phyloP scores from a whole-genome alignment of 306 rosid genomes.

The Sicyos baderoa region DNA sequence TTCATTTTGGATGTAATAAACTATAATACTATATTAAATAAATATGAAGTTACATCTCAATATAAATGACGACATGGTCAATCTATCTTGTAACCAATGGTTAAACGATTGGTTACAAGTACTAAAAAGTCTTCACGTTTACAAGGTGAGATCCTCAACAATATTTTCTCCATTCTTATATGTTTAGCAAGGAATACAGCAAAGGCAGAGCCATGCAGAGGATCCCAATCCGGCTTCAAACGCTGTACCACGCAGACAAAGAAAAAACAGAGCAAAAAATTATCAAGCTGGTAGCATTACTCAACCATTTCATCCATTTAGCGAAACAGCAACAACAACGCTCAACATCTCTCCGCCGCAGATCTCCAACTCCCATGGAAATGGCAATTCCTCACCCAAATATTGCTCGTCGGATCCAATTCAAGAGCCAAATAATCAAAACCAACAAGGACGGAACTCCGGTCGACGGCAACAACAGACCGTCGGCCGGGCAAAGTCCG shows the following conservation, averaged over 20 bases:
- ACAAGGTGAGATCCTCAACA: not conserved
- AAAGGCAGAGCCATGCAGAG: conserved; percentile 32
- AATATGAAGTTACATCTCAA: too few relatives aligned
- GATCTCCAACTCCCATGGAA: conserved; percentile 56
- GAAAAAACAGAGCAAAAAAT: conserved; percentile 56
- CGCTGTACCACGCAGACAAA: conserved; percentile 74
- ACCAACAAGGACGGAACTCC: conserved; percentile 33
- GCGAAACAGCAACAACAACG: conserved; percentile 48
- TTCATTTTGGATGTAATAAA: too few relatives aligned
- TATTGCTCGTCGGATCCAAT: conserved; percentile 15
- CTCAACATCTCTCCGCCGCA: conserved; percentile 33
- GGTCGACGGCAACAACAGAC: conserved; percentile 7
- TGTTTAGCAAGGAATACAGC: conserved; percentile 47
- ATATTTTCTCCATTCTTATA: conserved; percentile 11
- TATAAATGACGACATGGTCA: conserved; percentile 21
- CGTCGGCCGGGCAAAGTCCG: not conserved
- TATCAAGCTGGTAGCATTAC: conserved; percentile 60
- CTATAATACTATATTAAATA: too few relatives aligned
- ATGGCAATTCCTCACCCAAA: conserved; percentile 32
- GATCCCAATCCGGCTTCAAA: conserved; percentile 58
- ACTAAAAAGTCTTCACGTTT: conserved; percentile 36
- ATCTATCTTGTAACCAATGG: too few relatives aligned
- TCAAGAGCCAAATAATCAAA: conserved; percentile 25
- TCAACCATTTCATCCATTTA: conserved; percentile 51
- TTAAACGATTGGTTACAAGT: too few relatives aligned